Conservation (phyloP, 306 rosid species). For the Vigna nakashimae region DNA sequence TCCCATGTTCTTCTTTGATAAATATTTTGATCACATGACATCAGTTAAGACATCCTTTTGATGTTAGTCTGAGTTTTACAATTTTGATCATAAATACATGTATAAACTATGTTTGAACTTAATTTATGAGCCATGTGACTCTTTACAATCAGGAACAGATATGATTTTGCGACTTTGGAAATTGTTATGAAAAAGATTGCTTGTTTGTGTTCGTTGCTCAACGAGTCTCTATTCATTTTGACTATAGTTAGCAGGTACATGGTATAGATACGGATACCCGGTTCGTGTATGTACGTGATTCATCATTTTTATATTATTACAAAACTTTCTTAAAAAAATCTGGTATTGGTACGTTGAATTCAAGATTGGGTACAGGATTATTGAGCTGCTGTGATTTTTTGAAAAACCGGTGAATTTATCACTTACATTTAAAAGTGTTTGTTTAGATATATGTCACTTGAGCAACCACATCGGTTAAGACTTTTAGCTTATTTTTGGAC, state of each 20-base stretch:
- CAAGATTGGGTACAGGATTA: not conserved
- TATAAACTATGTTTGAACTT: too few relatives aligned
- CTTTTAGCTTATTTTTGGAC: not conserved
- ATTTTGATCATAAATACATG: too few relatives aligned
- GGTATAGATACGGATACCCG: slow-evolving; percentile 9
- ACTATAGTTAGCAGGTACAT: slow-evolving; percentile 1
- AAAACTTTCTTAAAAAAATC: not conserved
- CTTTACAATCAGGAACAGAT: too few relatives aligned
- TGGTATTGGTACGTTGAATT: not conserved
- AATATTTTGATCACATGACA: too few relatives aligned
- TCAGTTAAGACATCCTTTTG: too few relatives aligned
- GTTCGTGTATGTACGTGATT: not conserved
- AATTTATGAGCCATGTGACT: too few relatives aligned
- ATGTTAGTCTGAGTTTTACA: too few relatives aligned
- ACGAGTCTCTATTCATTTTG: slow-evolving; percentile 14
- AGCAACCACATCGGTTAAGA: not conserved
- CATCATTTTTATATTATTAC: not conserved
- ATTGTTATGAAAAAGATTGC: not conserved
- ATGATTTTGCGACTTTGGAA: not conserved
- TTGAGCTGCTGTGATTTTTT: not conserved
- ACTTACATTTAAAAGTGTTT: not conserved
- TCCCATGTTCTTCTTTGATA: too few relatives aligned
- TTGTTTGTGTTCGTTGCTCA: not conserved
- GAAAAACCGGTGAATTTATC: too few relatives aligned
- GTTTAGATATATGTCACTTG: not conserved